Conservation (phyloP, 495 filamentous ascomycete genomes). For the Cudoniella acicularis region DNA sequence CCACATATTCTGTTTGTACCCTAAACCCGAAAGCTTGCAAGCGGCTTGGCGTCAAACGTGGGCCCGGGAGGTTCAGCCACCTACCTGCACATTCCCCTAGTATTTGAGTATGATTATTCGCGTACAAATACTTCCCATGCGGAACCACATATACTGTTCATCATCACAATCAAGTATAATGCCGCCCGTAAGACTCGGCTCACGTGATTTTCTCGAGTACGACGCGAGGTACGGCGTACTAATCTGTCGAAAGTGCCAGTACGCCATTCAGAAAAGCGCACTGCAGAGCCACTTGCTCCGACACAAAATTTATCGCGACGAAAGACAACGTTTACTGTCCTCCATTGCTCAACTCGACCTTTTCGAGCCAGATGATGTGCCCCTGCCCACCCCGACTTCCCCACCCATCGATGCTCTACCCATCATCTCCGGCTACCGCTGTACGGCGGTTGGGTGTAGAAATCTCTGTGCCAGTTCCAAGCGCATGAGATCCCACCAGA, state of each 20-base stretch:
- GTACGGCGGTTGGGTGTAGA: conserved; percentile 24
- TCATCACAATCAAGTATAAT: background rate
- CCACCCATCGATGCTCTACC: conserved; percentile 27
- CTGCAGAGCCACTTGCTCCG: conserved; percentile 33
- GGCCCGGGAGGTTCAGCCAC: background rate
- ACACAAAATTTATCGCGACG: conserved; percentile 34
- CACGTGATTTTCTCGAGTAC: conserved; percentile 27
- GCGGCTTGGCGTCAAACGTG: background rate
- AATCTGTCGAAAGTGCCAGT: conserved; percentile 36
- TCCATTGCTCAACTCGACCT: conserved; percentile 27
- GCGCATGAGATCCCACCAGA: conserved; percentile 33
- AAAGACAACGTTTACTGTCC: conserved; percentile 27
- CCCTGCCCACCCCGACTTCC: conserved; percentile 21
- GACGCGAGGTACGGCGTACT: conserved; percentile 27
- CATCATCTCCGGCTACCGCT: conserved; percentile 29
- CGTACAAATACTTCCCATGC: background rate
- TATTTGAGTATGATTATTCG: too few species aligned
- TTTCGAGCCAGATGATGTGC: conserved; percentile 29
- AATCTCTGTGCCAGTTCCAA: conserved; percentile 32
- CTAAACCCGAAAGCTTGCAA: too few species aligned
- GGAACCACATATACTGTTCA: background rate
- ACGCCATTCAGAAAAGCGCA: conserved; percentile 37
- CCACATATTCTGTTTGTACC: background rate
- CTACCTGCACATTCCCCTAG: too few species aligned
- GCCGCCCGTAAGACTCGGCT: background rate